Evolutionary conservation across 2,329 filamentous ascomycete species (phyloP), one percentile per base, ranked within the genome.

Genomic region (Trichophaea hybrida): DNA sequence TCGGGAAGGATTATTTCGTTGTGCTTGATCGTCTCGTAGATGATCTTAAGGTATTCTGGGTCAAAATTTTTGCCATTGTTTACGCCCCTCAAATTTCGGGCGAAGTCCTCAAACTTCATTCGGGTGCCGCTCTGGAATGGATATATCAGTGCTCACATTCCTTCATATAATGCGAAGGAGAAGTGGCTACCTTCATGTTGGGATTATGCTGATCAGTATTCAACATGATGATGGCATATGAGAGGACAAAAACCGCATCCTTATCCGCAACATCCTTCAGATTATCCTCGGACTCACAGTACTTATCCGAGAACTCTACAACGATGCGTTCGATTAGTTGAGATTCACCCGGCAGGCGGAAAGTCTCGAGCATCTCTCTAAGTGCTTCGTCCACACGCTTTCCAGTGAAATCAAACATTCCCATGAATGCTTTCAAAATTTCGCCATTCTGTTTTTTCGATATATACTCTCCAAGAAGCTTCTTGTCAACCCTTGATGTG

Each of bases 151-250:
- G 33, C 32, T 33, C 12, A 31, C 51, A 37, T 33, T 2, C 10
- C 17, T 24, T 24, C 7, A 44, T 24, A 17, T 46, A 6, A 33
- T 15, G 7, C 54, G 32, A 57, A 57, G 60, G 17, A 7, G 17
- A 52, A n/a, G 35, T 6, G 34, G 35, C 49, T 61, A 65, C 66
- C 67, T 82, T 89, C 63, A 97, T 73, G 67, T 96, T 97, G 0
- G 89, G 90, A 69, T 94, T 98, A 72, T 97, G 93, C 68, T 94
- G 86, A 70, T 98, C 93, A 0, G 91, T 96, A 70, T 98, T 98
- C 59, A 98, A 76, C 81, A 98, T 89, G 71, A 98, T 95, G 69
- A 96, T 94, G 40, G 90, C 93, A 70, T 98, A 98, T 0, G 87
- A 91, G 55, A 98, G 76, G 52, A 98, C 82, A 69, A 87, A 98